Base-by-base conservation (phyloP, 345 rosid species). In the Hibiscus tridactylites region DNA sequence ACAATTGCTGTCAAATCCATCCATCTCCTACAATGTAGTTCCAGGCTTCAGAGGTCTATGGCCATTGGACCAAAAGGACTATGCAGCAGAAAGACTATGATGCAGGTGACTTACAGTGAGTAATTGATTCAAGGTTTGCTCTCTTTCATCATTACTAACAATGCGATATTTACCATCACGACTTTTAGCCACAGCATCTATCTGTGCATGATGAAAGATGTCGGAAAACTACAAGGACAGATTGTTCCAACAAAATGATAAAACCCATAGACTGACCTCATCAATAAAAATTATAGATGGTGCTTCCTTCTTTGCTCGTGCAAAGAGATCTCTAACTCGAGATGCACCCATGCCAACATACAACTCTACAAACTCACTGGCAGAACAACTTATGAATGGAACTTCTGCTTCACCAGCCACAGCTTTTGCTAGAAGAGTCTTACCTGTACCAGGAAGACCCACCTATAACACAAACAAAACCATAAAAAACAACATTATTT, bases 281-380 rank as follows among this genome's bases (percentile, higher is more conserved):
- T 96, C 99, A 61, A 96, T 96, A 71, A 96, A 96, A 65, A 91
- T 88, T 61, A 96, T 92, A 15, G 97, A 92, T 31, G 97, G 99
- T 78, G 99, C 98, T 70, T 86, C 99, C 84, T 92, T 96, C 85
- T 92, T 96, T 69, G 98, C 99, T 78, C 91, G 81, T 52, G 96
- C 90, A 82, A 95, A 95, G 46, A 92, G 91, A 79, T 91, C 99
- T 80, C 99, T 85, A 70, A 92, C 99, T 54, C 96, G 95, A 60
- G 98, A 96, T 35, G 98, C 99, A 19, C 99, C 98, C 98, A 92
- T 92, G 61, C 98, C 99, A 74, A 94, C 96, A 77, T 90, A 92
- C 71, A 94, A 75, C 84, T 94, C 97, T 3, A 94, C 95, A 77
- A 94, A 94, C 85, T 94, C 99, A 75, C 97, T 94, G 53, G 97